These are phyloP conservation scores for Buddleja alternifolia DNA, from an alignment of 257 asterid genomes.

Conservation along the genomic window DNA sequence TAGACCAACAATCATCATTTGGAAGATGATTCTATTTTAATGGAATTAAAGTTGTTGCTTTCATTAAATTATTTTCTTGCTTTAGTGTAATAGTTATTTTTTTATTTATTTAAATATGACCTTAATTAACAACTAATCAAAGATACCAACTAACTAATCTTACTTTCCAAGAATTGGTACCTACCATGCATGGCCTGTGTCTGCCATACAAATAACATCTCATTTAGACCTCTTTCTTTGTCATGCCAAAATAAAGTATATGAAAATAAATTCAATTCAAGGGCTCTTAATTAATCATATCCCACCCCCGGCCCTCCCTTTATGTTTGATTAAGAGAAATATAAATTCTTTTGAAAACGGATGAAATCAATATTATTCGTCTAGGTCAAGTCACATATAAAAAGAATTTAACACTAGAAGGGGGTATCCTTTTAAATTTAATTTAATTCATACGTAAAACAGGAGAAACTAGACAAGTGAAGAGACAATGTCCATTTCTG, in stretches of 20 bases:
- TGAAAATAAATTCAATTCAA: constrained; percentile 36
- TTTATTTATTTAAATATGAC: constrained; percentile 27
- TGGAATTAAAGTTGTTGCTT: constrained; percentile 52
- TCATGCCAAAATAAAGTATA: constrained; percentile 34
- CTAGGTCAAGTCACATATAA: no score
- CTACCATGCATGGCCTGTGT: constrained; percentile 72
- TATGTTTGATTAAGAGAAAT: no score
- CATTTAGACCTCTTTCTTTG: constrained; percentile 45
- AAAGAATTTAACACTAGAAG: no score
- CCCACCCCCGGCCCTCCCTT: no score
- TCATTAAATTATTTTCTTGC: constrained; percentile 33
- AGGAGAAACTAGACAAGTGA: no score
- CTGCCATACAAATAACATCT: constrained; percentile 67
- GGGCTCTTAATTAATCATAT: constrained; percentile 1
- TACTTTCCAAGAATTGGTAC: constrained; percentile 56
- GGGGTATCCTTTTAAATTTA: no score
- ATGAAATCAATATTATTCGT: no score
- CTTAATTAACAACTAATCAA: constrained; percentile 50
- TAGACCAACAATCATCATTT: constrained; percentile 56
- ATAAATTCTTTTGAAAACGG: neutral
- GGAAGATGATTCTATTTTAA: constrained; percentile 54
- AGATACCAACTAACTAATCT: constrained; percentile 57
- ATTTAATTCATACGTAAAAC: no score
- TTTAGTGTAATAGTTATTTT: constrained; percentile 35
- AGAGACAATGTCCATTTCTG: no score